Evolutionary conservation across 1,139 yeast genomes (phyloP), one percentile per base, ranked within the genome.

Genomic region (Pichia inconspicua): DNA sequence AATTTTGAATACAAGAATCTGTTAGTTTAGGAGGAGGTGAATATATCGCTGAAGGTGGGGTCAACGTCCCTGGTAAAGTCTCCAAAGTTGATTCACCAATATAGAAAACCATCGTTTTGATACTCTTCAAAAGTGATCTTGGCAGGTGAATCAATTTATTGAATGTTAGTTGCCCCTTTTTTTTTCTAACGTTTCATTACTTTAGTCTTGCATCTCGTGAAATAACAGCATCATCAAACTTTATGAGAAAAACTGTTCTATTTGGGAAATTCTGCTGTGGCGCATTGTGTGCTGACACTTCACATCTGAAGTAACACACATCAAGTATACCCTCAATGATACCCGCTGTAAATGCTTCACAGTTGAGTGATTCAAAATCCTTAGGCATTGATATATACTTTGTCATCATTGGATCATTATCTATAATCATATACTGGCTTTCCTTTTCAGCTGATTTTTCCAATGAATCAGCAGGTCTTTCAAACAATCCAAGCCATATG

Each of bases 271-370:
- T 78, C 4, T 77, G 86, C 5, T 76, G 69, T 0, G 90, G 84
- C 40, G 84, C 90, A 0, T 85, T 74, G 62, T 94, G 98, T 0
- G 98, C 97, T 7, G 90, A 80, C 6, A 92, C 98, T 42, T 71
- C 73, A 28, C 96, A 95, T 47, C 80, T 82, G 62, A 90, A 90
- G 52, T 82, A 83, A 2, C 90, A 77, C 15, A 85, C 76, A 56
- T 87, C 95, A 48, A 92, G 69, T 1, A 92, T 84, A 0, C 97
- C 97, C 63, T 90, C 96, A 28, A 92, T 77, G 28, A 92, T 78
- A 0, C 98, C 98, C 1, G 97, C 97, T 2, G 84, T 78, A 59
- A 85, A 86, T 0, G 96, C 90, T 11, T 86, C 83, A 60, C 95
- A 85, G 59, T 84, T 86, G 58, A 88, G 73, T 55, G 82, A 82